Evolutionary conservation across 2,329 filamentous ascomycete species (phyloP), one percentile per base, ranked within the genome.

Genomic region (Sporothrix brasiliensis): DNA sequence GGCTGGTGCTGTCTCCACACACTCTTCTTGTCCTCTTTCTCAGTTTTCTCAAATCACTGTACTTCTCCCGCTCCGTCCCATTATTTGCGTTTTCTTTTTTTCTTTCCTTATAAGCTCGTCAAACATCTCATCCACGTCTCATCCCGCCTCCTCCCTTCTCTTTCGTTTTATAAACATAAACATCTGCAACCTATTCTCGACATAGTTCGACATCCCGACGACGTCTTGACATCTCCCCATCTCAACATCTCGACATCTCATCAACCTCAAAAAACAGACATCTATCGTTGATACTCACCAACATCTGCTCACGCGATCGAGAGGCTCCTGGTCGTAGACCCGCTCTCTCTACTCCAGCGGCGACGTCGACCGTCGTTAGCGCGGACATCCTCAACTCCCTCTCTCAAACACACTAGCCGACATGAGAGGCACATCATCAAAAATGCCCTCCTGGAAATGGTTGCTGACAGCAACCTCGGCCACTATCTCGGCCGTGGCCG

Each of bases 391-490:
- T 49, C 5, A 34, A 21, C 4, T 5, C 34, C 14, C 53, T 49
- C 41, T 30, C 39, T 47, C 47, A n/a, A 6, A 34, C 24, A 21
- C 44, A 41, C 41, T 3, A 19, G 21, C 7, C 41, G 52, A 13
- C 27, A 66, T 66, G 63, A 65, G 44, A 65, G 24, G 27, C 27
- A 16, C 53, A 34, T 49, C 52, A 60, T 50, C 69, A 34, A 68
- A 3, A 67, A 81, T 81, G 79, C 78, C 76, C 69, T 76, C 75
- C 68, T 72, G 77, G 69, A 73, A 78, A 66, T 76, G 79, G 71
- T 78, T 79, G 56, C 71, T 79, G 52, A 75, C 77, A 60, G 76
- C 73, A 34, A 65, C 65, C 69, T 76, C 80, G 69, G 47, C 56
- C 30, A 27, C 39, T 9, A 72, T 77, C 63, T 73, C 79, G 66